phyloP scores from a whole-genome alignment of 176 grass and related monocot species.

The Ampelocalamus luodianensis region DNA sequence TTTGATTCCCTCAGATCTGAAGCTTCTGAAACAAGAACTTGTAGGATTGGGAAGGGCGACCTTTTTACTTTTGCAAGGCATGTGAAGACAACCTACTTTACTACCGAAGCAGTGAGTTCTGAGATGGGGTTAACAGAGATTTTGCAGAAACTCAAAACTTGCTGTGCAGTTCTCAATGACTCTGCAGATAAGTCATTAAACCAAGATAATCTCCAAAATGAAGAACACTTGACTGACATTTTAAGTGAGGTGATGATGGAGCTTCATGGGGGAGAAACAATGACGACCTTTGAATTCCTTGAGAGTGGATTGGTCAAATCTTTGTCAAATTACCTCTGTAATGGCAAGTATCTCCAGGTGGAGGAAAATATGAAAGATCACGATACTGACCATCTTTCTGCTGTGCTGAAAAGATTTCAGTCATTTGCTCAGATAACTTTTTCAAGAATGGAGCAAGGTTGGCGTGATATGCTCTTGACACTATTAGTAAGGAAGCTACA shows the following conservation, averaged over 20 bases:
- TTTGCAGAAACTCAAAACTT: constrained; percentile 83
- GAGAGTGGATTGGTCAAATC: constrained; percentile 92
- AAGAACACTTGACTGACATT: constrained; percentile 78
- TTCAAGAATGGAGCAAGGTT: constrained; percentile 57
- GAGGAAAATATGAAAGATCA: constrained; percentile 37
- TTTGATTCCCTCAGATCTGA: constrained; percentile 63
- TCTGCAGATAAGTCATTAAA: constrained; percentile 58
- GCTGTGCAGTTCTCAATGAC: constrained; percentile 80
- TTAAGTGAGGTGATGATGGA: constrained; percentile 93
- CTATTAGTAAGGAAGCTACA: constrained; percentile 85
- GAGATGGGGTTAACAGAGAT: constrained; percentile 78
- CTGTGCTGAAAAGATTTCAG: constrained; percentile 89
- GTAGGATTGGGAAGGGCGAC: constrained; percentile 61
- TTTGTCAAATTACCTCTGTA: constrained; percentile 83
- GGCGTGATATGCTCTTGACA: constrained; percentile 68
- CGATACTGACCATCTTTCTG: constrained; percentile 49
- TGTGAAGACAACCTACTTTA: constrained; percentile 79
- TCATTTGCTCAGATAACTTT: constrained; percentile 74
- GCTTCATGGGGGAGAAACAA: constrained; percentile 76
- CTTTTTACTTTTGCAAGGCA: constrained; percentile 70
- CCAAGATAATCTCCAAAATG: constrained; percentile 53
- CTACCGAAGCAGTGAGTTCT: constrained; percentile 63
- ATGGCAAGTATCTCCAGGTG: constrained; percentile 69
- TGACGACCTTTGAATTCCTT: constrained; percentile 99
- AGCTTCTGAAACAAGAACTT: constrained; percentile 59